Conservation (phyloP, 83 land plant species). For the Isoetes engelmannii region DNA sequence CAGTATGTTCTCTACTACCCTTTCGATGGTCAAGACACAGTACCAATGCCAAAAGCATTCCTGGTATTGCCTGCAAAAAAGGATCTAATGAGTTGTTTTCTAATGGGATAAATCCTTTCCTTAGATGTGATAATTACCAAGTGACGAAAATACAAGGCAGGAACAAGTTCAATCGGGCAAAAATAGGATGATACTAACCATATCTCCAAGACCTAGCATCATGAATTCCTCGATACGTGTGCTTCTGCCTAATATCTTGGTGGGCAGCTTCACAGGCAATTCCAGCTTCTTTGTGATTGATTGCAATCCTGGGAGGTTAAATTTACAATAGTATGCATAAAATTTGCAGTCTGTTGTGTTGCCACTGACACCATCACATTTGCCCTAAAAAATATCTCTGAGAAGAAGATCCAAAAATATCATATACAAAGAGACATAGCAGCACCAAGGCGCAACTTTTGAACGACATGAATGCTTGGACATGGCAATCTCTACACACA, state of each 20-base stretch:
- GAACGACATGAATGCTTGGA: too few relatives aligned
- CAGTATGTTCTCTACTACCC: constrained; percentile 36
- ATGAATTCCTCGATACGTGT: constrained; percentile 45
- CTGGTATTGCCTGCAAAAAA: constrained; percentile 79
- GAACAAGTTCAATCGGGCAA: background rate
- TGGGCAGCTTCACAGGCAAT: constrained; percentile 88
- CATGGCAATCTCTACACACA: too few relatives aligned
- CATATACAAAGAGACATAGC: constrained; percentile 74
- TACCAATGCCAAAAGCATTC: constrained; percentile 89
- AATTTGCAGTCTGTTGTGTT: constrained; percentile 88
- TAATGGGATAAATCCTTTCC: background rate
- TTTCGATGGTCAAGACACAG: constrained; percentile 78
- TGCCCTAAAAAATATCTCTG: constrained; percentile 84
- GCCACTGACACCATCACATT: constrained; percentile 99
- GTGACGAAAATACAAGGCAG: too few relatives aligned
- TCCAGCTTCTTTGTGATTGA: constrained; percentile 77
- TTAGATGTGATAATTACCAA: too few relatives aligned
- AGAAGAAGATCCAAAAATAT: constrained; percentile 97
- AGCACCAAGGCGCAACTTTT: constrained; percentile 81
- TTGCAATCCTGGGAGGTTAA: constrained; percentile 73
- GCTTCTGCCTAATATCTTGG: constrained; percentile 58
- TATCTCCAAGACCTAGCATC: constrained; percentile 98
- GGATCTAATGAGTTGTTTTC: too few relatives aligned
- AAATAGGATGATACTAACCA: constrained; percentile 41
- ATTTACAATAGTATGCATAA: constrained; percentile 75